A percentile compares a stretch with the other conserved stretches of the same genome.
Evolutionary conservation across 768 basidiomycete genomes (phyloP).

Genomic region (Hirschioporus abietinus): DNA sequence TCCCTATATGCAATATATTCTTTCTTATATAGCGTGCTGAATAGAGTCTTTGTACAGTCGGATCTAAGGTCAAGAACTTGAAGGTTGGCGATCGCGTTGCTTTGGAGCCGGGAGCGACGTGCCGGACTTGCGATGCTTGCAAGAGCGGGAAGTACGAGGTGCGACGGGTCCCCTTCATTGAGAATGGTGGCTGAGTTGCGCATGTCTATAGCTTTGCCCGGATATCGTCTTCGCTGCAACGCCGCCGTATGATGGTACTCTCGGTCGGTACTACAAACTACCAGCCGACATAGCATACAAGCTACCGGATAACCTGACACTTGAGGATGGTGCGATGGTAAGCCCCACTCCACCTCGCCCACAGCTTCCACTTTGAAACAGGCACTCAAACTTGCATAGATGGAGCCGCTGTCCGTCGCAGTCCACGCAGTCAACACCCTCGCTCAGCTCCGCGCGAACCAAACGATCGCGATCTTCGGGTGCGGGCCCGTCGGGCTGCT

Average conservation of each 20-base stretch:
- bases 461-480: constrained; percentile 81
- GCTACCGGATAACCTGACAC: constrained; percentile 76
- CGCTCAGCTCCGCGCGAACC: constrained; percentile 64
- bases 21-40: background rate
- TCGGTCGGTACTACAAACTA: constrained; percentile 79
- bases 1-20: constrained; percentile 18
- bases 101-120: constrained; percentile 86
- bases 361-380: background rate
- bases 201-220: constrained; percentile 61
- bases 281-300: constrained; percentile 81
- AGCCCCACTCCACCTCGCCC: constrained; percentile 11
- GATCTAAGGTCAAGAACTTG: constrained; percentile 67
- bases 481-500: constrained; percentile 84
- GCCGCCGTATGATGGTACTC: constrained; percentile 89
- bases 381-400: constrained; percentile 50
- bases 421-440: constrained; percentile 82
- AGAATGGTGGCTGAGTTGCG: constrained; percentile 2
- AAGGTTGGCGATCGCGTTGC: constrained; percentile 85
- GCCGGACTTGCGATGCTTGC: constrained; percentile 79
- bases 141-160: constrained; percentile 83
- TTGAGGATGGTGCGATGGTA: constrained; percentile 95
- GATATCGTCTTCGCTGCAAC: constrained; percentile 89
- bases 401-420: constrained; percentile 92
- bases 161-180: constrained; percentile 14
- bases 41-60: constrained; percentile 41